These are phyloP conservation scores for Picochlorum sp. DNA, from an alignment of 139 green algal genomes.

Conservation along the genomic window DNA sequence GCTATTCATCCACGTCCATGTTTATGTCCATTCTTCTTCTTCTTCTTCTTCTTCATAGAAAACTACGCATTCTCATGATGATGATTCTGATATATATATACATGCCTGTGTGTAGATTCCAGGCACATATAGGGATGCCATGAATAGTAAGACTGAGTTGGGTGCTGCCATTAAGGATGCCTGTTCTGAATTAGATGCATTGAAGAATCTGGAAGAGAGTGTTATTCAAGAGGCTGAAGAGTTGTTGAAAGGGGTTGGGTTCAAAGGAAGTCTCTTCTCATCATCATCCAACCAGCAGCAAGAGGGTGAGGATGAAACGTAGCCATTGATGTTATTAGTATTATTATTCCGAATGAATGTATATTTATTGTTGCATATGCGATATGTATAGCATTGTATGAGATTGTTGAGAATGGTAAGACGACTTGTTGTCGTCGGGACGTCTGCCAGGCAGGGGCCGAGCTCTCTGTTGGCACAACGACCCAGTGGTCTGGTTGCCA, in stretches of 20 bases:
- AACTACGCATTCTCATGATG: too few relatives aligned
- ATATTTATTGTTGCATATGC: too few relatives aligned
- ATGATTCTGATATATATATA: too few relatives aligned
- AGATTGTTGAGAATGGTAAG: too few relatives aligned
- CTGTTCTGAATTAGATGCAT: slow-evolving; percentile 28
- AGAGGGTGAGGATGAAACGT: background rate
- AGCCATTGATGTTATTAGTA: too few relatives aligned
- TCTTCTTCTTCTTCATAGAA: too few relatives aligned
- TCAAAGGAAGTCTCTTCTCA: slow-evolving; percentile 23
- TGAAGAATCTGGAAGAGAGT: slow-evolving; percentile 22
- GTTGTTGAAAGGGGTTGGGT: slow-evolving; percentile 27
- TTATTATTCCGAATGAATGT: too few relatives aligned
- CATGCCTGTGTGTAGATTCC: background rate
- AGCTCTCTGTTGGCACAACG: too few relatives aligned
- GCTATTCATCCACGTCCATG: too few relatives aligned
- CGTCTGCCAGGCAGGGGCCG: too few relatives aligned
- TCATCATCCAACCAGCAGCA: background rate
- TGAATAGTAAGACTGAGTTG: slow-evolving; percentile 29
- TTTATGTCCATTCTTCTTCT: too few relatives aligned
- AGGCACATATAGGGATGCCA: slow-evolving; percentile 15
- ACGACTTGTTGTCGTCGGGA: too few relatives aligned
- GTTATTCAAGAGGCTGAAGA: slow-evolving; percentile 20
- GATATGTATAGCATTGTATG: background rate
- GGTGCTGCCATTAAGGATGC: slow-evolving; percentile 24
- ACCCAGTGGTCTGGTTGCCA: background rate